phyloP scores from a whole-genome alignment of 176 grass and related monocot species.

The Rhipidocladum racemiflorum region DNA sequence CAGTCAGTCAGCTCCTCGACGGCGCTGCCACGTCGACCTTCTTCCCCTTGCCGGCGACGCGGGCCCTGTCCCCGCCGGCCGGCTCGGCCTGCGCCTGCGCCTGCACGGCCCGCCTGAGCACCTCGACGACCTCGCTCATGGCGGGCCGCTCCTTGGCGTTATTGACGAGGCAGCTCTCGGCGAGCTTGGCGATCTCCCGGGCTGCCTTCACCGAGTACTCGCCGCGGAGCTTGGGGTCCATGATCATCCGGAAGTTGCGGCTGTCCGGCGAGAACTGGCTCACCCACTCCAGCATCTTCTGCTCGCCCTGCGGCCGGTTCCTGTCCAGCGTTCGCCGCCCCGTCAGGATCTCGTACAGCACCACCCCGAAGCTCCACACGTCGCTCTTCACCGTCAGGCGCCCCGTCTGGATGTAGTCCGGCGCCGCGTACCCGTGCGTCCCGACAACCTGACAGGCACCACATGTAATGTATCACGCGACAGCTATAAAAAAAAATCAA shows the following conservation, averaged over 20 bases:
- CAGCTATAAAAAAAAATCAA: background rate
- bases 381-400: slow-evolving; percentile 87
- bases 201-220: slow-evolving; percentile 67
- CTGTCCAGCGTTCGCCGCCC: slow-evolving; percentile 72
- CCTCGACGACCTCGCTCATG: slow-evolving; percentile 75
- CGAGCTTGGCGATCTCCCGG: slow-evolving; percentile 78
- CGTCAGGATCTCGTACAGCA: slow-evolving; percentile 87
- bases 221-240: slow-evolving; percentile 69
- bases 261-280: slow-evolving; percentile 57
- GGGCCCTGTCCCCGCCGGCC: background rate
- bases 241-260: slow-evolving; percentile 88
- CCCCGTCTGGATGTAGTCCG: slow-evolving; percentile 83
- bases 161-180: slow-evolving; percentile 65
- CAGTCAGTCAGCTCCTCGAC: slow-evolving; percentile 17
- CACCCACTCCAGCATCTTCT: slow-evolving; percentile 94
- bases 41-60: background rate
- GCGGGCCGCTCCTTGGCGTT: slow-evolving; percentile 71
- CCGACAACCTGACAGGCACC: slow-evolving; percentile 61
- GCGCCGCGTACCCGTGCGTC: slow-evolving; percentile 89
- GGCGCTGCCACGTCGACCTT: background rate
- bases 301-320: slow-evolving; percentile 58
- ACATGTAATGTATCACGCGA: background rate
- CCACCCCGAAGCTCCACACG: slow-evolving; percentile 92
- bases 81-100: slow-evolving; percentile 42
- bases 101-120: slow-evolving; percentile 45